These are phyloP conservation scores for Vaccinium myrtillus DNA, from an alignment of 148 eudicot genomes.

Conservation along the genomic window DNA sequence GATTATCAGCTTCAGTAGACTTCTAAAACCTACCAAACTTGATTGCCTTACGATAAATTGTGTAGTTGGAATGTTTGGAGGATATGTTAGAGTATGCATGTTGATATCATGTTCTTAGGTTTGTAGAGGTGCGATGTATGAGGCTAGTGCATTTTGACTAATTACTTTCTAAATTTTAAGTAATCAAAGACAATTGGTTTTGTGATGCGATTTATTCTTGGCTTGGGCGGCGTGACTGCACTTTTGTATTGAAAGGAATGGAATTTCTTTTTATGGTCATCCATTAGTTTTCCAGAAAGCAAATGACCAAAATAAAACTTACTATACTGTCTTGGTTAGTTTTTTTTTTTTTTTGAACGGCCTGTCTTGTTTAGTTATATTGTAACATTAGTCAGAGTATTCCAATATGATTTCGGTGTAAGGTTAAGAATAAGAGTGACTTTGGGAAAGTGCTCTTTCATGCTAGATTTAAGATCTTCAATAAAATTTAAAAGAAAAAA, in stretches of 20 bases:
- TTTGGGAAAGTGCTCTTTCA: not conserved
- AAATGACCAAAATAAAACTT: not conserved
- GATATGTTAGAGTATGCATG: not conserved
- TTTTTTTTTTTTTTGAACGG: too few relatives aligned
- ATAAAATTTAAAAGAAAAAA: too few relatives aligned
- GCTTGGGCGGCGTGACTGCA: not conserved
- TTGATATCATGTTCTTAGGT: not conserved
- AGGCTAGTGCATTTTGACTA: not conserved
- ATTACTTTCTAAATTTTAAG: not conserved
- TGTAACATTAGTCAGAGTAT: not conserved
- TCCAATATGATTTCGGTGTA: not conserved
- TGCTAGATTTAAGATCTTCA: too few relatives aligned
- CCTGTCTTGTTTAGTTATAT: not conserved
- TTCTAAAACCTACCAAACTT: not conserved
- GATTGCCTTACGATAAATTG: not conserved
- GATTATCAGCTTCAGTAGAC: not conserved
- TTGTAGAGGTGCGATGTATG: not conserved
- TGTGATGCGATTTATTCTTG: not conserved
- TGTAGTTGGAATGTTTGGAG: not conserved
- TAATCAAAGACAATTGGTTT: not conserved
- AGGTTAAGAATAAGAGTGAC: not conserved
- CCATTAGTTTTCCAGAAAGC: not conserved
- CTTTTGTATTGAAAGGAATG: not conserved
- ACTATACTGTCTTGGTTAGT: not conserved
- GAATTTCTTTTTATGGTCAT: not conserved